Conservation (phyloP, 768 basidiomycete genomes). For the Russula compacta region DNA sequence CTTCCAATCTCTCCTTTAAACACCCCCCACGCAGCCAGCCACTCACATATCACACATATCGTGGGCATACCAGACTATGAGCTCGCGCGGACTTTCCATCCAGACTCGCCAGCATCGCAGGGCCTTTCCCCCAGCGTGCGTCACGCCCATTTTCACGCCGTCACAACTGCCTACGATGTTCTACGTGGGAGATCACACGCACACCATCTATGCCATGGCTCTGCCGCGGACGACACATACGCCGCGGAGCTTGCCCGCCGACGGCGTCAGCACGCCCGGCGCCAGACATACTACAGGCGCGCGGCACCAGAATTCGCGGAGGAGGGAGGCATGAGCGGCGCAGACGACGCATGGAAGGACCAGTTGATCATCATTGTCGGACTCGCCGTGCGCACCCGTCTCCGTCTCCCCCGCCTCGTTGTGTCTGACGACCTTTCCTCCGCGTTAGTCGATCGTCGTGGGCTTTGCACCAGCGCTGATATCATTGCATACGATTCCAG, state of each 20-base stretch:
- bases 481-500: conserved; percentile 28
- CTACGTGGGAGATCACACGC: conserved; percentile 34
- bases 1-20: neutral
- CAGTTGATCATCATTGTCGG: conserved; percentile 39
- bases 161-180: conserved; percentile 54
- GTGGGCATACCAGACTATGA: conserved; percentile 46
- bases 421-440: neutral
- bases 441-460: conserved; percentile 33
- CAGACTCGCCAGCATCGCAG: conserved; percentile 46
- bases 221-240: conserved; percentile 34
- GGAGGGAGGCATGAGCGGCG: conserved; percentile 17
- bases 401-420: neutral
- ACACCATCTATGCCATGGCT: conserved; percentile 1
- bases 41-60: conserved; percentile 23
- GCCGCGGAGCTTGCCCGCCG: conserved; percentile 44
- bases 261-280: conserved; percentile 31
- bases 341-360: conserved; percentile 45
- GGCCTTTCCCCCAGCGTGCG: conserved; percentile 36
- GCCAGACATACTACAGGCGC: conserved; percentile 25
- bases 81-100: conserved; percentile 62
- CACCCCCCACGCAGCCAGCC: neutral
- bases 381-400: conserved; percentile 34
- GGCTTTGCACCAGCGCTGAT: conserved; percentile 39
- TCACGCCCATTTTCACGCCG: conserved; percentile 54
- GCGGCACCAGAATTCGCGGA: conserved; percentile 13